Evolutionary conservation across 1,284 basidiomycete genomes (phyloP), one percentile per base, ranked within the genome.

Genomic region (Prillingera fragicola): DNA sequence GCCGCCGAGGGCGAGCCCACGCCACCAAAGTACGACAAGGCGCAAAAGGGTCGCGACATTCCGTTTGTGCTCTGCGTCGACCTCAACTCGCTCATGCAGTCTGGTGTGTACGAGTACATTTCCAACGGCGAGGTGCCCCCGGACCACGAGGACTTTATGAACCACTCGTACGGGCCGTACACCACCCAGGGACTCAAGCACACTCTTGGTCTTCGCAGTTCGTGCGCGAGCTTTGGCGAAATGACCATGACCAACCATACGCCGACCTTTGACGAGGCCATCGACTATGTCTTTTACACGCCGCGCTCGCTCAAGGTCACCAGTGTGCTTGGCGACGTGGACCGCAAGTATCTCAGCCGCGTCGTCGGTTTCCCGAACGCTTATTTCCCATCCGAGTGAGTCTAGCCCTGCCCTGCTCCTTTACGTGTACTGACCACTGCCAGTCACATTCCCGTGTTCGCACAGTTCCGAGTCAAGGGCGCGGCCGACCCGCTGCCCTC

Each of bases 251-350:
- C 95, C 44, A 98, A 99, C 70, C 85, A 83, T 62, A 91, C 87
- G 23, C 88, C 95, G 8, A 80, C 80, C 43, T 91, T 84, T 75
- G 79, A 79, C 53, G 88, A 84, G 34, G 80, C 80, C 38, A 81
- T 98, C 60, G 95, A 98, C 73, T 94, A 97, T 67, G 81, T 98
- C 59, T 98, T 90, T 83, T 94, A 90, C 70, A 82, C 85, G 51
- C 78, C 81, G 10, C 76, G 80, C 46, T 87, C 83, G 55, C 66
- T 98, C 44, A 78, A 79, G n/a, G 83, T 90, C 17, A 90, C 85
- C 47, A 84, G 84, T 15, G 81, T 96, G 29, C 75, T 98, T 35
- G 88, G 89, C 15, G 88, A 87, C 65, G 83, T 97, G 43, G 92
- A 97, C 69, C 78, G 77, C 61, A 70, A 69, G 22, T 99, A 99